phyloP scores from a whole-genome alignment of 345 rosid genomes.

The Erysimum cheiranthoides region DNA sequence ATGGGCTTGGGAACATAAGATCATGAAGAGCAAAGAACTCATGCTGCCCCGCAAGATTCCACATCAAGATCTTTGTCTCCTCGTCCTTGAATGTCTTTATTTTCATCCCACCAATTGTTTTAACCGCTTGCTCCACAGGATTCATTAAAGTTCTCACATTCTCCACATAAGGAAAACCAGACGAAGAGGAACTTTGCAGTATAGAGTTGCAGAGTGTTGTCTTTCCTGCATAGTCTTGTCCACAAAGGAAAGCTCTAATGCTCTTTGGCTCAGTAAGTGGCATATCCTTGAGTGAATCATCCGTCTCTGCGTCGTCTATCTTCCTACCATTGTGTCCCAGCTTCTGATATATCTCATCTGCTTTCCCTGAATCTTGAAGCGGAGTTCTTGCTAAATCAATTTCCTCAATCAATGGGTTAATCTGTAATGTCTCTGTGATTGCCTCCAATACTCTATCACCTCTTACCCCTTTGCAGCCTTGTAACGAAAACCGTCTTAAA shows the following conservation, averaged over 20 bases:
- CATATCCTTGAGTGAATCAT: constrained; percentile 85
- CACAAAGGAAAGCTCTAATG: constrained; percentile 87
- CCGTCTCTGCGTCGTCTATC: constrained; percentile 60
- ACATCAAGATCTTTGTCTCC: constrained; percentile 79
- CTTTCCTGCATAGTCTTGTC: constrained; percentile 95
- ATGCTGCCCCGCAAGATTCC: constrained; percentile 95
- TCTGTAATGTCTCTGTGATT: constrained; percentile 76
- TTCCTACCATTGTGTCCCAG: constrained; percentile 73
- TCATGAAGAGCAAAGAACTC: constrained; percentile 88
- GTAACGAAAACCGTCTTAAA: constrained; percentile 71
- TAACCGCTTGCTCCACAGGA: constrained; percentile 90
- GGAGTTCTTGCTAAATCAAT: constrained; percentile 85
- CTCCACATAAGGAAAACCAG: constrained; percentile 75
- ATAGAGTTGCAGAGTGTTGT: constrained; percentile 78
- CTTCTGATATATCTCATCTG: constrained; percentile 72
- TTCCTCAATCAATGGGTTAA: constrained; percentile 89
- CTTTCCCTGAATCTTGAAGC: constrained; percentile 69
- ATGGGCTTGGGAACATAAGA: constrained; percentile 93
- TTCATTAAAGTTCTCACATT: constrained; percentile 79
- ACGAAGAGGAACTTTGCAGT: constrained; percentile 68
- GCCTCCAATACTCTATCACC: constrained; percentile 71
- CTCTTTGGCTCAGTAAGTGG: constrained; percentile 83
- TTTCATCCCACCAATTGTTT: constrained; percentile 75
- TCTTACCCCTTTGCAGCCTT: constrained; percentile 86
- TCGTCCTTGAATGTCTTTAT: constrained; percentile 82